Base-by-base conservation (phyloP, 805 yeast genomes). In the Saturnispora quitensis region DNA sequence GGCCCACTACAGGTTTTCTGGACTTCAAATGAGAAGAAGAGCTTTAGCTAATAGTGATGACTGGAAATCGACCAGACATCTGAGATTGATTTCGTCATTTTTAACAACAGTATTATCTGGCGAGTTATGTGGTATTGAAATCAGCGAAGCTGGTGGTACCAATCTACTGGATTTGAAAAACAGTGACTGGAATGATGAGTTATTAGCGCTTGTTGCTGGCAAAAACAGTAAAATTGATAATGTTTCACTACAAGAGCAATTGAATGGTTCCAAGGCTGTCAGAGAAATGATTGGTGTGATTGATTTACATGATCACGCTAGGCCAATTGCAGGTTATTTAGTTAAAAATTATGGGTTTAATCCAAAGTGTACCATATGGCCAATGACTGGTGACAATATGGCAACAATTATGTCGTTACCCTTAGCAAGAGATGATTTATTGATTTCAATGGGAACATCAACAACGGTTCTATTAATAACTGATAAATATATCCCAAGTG, bases 91-190 rank as follows among this genome's bases (percentile, higher is more conserved):
- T 1, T 86, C 96, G 1, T 81, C 84, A 50, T 89, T 89, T 61
- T 68, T 89, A 33, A 82, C 91, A 5, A 78, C 88, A 28, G 69
- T 90, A 12, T 72, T 90, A 31, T 67, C 82, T 42, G 95, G 95
- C 9, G 60, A 72, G 50, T 70, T 86, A 43, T 73, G 84, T 3
- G 74, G 76, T 3, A 70, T 88, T 52, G 97, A 89, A 58, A 83
- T 84, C 59, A 81, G 88, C 13, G 97, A 90, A 67, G 95, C 87
- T 2, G 88, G 97, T 68, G 97, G 97, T 10, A 89, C 89, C 93
- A 90, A 90, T 60, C 61, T 89, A 45, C 89, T 87, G 71, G 90
- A 87, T 65, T 76, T 89, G 40, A 56, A 69, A n/a, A 69, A 76
- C 10, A 71, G 74, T 33, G 64, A 73, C 18, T 89, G 79, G 73